These are phyloP conservation scores for Didymella segeticola DNA, from an alignment of 2,329 filamentous ascomycete species.

Conservation along the genomic window DNA sequence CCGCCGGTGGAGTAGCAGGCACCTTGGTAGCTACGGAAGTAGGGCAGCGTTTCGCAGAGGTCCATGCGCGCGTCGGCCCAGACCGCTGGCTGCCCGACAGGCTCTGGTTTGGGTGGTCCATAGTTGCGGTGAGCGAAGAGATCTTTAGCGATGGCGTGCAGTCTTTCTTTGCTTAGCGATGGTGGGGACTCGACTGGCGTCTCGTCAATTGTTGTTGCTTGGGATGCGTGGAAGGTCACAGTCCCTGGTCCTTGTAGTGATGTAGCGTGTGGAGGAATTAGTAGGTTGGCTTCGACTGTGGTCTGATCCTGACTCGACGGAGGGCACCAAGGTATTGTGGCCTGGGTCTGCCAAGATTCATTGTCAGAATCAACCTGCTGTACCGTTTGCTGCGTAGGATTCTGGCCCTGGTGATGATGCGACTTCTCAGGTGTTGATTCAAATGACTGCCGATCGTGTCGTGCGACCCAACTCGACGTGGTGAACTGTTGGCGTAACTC, in stretches of 20 bases:
- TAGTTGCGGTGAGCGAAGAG: constrained; percentile 19
- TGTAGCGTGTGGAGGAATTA: not conserved
- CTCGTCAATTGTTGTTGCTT: constrained; percentile 17
- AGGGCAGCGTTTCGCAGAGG: constrained; percentile 69
- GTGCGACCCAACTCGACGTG: not conserved
- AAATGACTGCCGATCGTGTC: not conserved
- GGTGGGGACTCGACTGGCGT: not conserved
- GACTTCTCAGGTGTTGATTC: not conserved
- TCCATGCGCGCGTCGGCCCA: constrained; percentile 66
- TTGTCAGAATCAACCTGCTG: not conserved
- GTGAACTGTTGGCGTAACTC: not conserved
- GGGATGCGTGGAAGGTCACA: not conserved
- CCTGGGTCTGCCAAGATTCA: constrained; percentile 6
- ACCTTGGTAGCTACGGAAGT: constrained; percentile 67
- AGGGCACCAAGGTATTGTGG: constrained; percentile 1
- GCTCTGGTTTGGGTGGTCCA: constrained; percentile 41
- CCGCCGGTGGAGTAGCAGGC: constrained; percentile 61
- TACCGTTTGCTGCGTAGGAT: not conserved
- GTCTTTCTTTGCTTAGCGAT: constrained; percentile 1
- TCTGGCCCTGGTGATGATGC: too few species aligned
- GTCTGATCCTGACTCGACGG: not conserved
- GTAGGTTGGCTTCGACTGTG: not conserved
- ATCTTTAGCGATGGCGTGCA: constrained; percentile 21
- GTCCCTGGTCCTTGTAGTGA: not conserved
- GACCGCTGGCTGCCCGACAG: constrained; percentile 54